Base-by-base conservation (phyloP, 2,329 filamentous ascomycete species). In the Talaromyces sp. region DNA sequence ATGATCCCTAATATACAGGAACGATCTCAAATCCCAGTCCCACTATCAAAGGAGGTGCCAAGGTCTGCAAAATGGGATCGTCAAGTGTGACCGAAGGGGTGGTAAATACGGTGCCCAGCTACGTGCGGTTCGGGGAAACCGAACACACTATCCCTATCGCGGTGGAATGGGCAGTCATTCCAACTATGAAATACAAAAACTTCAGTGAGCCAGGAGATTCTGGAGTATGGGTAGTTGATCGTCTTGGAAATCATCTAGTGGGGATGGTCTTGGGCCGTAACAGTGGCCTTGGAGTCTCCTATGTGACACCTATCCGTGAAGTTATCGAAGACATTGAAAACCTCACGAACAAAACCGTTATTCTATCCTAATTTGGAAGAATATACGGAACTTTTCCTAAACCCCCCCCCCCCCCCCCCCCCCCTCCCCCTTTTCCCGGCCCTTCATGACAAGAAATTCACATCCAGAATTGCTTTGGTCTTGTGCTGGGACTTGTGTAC, bases 61-160 rank as follows among this genome's bases (percentile, higher is more conserved):
- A 34, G 1, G 60, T 61, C 23, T 54, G 54, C 36, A 61, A 54
- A 53, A 34, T 55, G 18, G 50, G 27, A 54, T 36, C 42, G 7
- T 36, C 54, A 2, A 28, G 53, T 4, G 28, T 44, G 4, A 54
- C 47, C 0, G 33, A 28, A 5, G 60, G 55, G 3, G 28, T 44
- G 14, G 36, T 61, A 7, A 61, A 42, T 52, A 40, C 50, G 8
- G 44, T 55, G 16, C 56, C 53, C n/a, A 61, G 60, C 47, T 61
- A 61, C n/a, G 47, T 61, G 1, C 60, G 55, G 33, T 57, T 57
- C n/a, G 16, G 30, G 52, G n/a, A 40, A 52, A 12, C 6, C 14
- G 9, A 14, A 33, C 6, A 34, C 16, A 9, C 14, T 27, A 8
- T 40, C 5, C 34, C 27, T 14, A 18, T 44, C n/a, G 18, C 55